Base-by-base conservation (phyloP, 768 basidiomycete species). In the Atractiella rhizophila region DNA sequence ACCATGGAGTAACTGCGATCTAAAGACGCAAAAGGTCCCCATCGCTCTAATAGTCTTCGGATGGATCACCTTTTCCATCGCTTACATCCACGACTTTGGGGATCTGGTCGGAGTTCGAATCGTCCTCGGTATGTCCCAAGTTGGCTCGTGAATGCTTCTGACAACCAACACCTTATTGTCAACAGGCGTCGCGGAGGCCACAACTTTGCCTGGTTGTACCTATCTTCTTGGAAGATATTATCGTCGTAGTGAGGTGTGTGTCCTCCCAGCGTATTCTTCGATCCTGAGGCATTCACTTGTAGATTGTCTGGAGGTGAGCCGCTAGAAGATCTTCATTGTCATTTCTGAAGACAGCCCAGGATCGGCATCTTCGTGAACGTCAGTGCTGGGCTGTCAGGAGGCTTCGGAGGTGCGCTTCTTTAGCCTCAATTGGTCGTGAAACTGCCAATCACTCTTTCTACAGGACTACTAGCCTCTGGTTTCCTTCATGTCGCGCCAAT, bases 261-360 rank as follows among this genome's bases (percentile, higher is more conserved):
- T 38, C 7, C 42, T 35, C n/a, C 37, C 39, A 23, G 42, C 31
- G n/a, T 41, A n/a, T n/a, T n/a, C n/a, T n/a, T n/a, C n/a, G n/a
- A n/a, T n/a, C n/a, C n/a, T n/a, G n/a, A n/a, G n/a, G n/a, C n/a
- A n/a, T n/a, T n/a, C n/a, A n/a, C n/a, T n/a, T n/a, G n/a, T n/a
- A n/a, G n/a, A n/a, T n/a, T n/a, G n/a, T n/a, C n/a, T n/a, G n/a
- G n/a, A n/a, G n/a, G n/a, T n/a, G n/a, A n/a, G n/a, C n/a, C n/a
- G n/a, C n/a, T n/a, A n/a, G n/a, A n/a, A n/a, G n/a, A n/a, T 39
- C 42, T 43, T 43, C 28, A 37, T 43, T 35, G 36, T 43, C 12
- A 9, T 39, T 20, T 43, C 21, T n/a, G 42, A 20, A 39, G 23
- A 8, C n/a, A 37, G 5, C 19, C 23, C 33, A 24, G 29, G 9